Percentiles rank a stretch among this genome's conserved stretches.
These are phyloP conservation scores for Pseudonectria foliicola DNA, from an alignment of 2,329 filamentous ascomycete genomes.

Conservation along the genomic window DNA sequence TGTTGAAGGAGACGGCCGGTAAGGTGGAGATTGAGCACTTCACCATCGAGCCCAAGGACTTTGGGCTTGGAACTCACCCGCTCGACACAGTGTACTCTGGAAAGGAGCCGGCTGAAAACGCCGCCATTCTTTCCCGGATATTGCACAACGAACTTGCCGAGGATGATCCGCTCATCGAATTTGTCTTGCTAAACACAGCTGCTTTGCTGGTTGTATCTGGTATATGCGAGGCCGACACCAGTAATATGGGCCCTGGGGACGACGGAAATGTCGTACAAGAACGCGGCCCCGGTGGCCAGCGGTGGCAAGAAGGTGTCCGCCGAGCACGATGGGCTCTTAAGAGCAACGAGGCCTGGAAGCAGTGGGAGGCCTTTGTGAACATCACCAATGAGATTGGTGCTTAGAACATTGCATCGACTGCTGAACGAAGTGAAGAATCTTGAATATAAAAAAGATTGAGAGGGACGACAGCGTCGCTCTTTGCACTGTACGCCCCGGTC, in stretches of 20 bases:
- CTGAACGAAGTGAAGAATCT: not conserved
- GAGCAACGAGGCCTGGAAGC: constrained; percentile 77
- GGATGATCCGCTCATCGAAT: constrained; percentile 82
- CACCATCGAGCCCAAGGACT: constrained; percentile 72
- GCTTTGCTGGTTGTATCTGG: constrained; percentile 81
- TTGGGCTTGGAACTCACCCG: constrained; percentile 70
- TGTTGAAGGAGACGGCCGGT: constrained; percentile 47
- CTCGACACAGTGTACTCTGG: constrained; percentile 74
- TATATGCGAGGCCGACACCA: constrained; percentile 75
- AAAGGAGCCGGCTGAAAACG: constrained; percentile 81
- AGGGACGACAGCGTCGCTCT: too few relatives aligned
- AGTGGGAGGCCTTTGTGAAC: constrained; percentile 78
- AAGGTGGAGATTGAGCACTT: constrained; percentile 64
- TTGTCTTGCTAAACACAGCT: constrained; percentile 90
- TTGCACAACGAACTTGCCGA: constrained; percentile 64
- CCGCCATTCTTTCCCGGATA: constrained; percentile 71
- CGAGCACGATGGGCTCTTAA: constrained; percentile 81
- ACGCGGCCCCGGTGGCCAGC: constrained; percentile 72
- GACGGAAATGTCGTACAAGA: constrained; percentile 76
- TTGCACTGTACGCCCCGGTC: too few relatives aligned
- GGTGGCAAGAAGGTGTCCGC: constrained; percentile 93
- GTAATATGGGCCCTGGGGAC: constrained; percentile 71
- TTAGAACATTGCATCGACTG: constrained; percentile 2
- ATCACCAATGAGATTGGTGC: constrained; percentile 56
- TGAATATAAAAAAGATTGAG: not conserved